Evolutionary conservation across 2,329 filamentous ascomycete genomes (phyloP), one percentile per base, ranked within the genome.

Genomic region (Cladophialophora immunda): DNA sequence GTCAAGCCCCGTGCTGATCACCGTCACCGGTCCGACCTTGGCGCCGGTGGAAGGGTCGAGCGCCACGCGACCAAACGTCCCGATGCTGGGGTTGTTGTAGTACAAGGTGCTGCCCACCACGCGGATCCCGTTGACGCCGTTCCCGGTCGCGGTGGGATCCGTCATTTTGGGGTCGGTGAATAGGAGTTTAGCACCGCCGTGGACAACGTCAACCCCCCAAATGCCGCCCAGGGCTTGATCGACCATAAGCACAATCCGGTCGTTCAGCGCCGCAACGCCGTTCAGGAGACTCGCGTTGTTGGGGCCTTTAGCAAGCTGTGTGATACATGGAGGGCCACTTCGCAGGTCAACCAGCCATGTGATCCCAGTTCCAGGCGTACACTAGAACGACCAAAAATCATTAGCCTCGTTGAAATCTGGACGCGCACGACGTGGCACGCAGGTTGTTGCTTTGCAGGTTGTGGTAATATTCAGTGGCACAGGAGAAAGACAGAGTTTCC

Each of bases 61-160:
- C 17, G 15, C 4, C 38, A 41, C 38, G 38, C 38, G 38, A 19
- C 38, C 38, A 41, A 41, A 41, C 3, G 38, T 41, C 38, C 38
- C 38, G 11, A 41, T 41, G 38, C 38, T 41, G 17, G 38, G 38
- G 38, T 41, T 41, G 38, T 41, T 41, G 38, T 41, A 41, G 38
- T 41, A 41, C 38, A 41, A 41, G 38, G 38, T 41, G 38, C 17
- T 41, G 38, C 38, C 38, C 5, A 41, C 38, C 38, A 41, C 38
- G 17, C 38, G 38, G 6, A 41, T 41, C 17, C 38, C 38, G n/a
- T 41, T 41, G 38, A 41, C 38, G 38, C 38, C 38, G 38, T 8
- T 19, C 15, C 38, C 38, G 4, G 38, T 19, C 17, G 17, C 8
- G n/a, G n/a, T 41, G 15, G 38, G 38, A 41, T 41, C 38, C 17